Percentiles rank a stretch among this genome's conserved stretches.
Conservation (phyloP, 2,329 filamentous ascomycete genomes). For the Gnomoniopsis sp. region DNA sequence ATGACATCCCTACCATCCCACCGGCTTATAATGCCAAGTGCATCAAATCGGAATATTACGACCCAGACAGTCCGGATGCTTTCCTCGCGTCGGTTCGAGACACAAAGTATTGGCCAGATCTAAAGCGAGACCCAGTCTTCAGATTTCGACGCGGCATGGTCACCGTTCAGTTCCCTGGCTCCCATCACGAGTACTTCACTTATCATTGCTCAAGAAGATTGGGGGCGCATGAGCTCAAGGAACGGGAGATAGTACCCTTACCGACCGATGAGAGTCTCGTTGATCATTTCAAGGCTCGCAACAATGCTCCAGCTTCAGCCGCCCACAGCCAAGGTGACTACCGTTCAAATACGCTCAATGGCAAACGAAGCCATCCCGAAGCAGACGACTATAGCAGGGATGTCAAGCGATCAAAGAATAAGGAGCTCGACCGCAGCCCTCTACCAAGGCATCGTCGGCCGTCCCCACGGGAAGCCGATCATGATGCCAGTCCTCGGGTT, state of each 20-base stretch:
- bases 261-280: conserved; percentile 8
- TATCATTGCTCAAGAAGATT: conserved; percentile 19
- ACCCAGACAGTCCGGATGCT: conserved; percentile 38
- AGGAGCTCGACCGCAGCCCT: conserved; percentile 7
- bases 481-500: conserved; percentile 5
- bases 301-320: neutral
- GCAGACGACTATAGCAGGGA: conserved; percentile 1
- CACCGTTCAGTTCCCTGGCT: conserved; percentile 21
- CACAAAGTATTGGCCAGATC: conserved; percentile 35
- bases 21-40: conserved; percentile 39
- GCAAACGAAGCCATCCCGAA: conserved; percentile 5
- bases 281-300: conserved; percentile 5
- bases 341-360: neutral
- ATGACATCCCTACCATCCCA: conserved; percentile 43
- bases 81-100: conserved; percentile 40
- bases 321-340: neutral
- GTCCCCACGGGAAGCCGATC: neutral
- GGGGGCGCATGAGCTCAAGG: neutral
- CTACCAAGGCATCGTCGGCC: conserved; percentile 7
- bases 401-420: conserved; percentile 5
- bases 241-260: conserved; percentile 5
- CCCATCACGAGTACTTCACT: conserved; percentile 24
- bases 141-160: conserved; percentile 26
- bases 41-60: conserved; percentile 43
- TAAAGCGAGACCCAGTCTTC: conserved; percentile 44